A percentile compares a stretch with the other conserved stretches of the same genome.
Conservation (phyloP, 139 green algal species). For the Yamagishiella unicocca region DNA sequence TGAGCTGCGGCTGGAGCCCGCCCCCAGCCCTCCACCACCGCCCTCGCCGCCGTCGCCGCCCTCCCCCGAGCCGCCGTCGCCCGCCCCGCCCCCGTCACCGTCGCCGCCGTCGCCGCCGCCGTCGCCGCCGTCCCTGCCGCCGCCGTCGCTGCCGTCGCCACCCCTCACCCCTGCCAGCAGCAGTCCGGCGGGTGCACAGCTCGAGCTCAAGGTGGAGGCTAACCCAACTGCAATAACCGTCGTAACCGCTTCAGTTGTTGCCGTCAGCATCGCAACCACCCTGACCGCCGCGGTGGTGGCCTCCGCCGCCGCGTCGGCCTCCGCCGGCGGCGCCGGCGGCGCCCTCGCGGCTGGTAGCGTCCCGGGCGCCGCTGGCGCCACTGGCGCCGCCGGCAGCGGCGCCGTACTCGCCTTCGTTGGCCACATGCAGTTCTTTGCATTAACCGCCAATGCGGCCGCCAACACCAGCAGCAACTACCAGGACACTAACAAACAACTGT, state of each 20-base stretch:
- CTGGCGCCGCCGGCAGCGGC: background rate
- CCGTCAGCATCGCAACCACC: background rate
- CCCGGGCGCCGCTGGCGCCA: background rate
- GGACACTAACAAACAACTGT: constrained; percentile 28
- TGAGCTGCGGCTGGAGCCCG: background rate
- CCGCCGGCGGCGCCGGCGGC: background rate
- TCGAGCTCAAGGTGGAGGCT: background rate
- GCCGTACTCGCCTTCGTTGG: constrained; percentile 3
- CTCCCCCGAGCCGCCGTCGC: background rate
- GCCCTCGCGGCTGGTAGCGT: background rate
- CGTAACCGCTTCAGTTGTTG: background rate
- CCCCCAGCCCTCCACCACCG: background rate
- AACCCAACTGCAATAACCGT: constrained; percentile 1
- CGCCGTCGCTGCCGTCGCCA: no score
- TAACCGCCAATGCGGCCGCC: background rate
- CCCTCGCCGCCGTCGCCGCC: background rate
- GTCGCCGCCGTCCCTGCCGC: background rate
- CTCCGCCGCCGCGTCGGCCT: background rate
- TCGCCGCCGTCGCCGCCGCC: background rate
- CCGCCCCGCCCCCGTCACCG: background rate
- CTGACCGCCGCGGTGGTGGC: background rate
- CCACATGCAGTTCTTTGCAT: constrained; percentile 43
- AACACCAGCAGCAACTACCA: background rate
- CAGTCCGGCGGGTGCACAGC: no score
- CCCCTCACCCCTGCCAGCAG: no score